phyloP scores from a whole-genome alignment of 2,329 filamentous ascomycete genomes.

The Pseudocercospora crystallina region DNA sequence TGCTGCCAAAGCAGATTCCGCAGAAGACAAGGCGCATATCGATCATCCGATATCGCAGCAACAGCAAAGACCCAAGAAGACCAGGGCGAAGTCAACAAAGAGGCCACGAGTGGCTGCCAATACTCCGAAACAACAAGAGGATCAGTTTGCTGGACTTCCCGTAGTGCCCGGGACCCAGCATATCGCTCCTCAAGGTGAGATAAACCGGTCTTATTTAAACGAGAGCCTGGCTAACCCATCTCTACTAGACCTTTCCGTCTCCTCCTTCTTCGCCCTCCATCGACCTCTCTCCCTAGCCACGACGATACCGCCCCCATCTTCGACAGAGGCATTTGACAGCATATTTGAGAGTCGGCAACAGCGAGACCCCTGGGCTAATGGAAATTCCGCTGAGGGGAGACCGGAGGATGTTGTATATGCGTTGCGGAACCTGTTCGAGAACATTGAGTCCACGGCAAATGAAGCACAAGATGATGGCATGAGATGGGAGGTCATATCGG shows the following conservation, averaged over 20 bases:
- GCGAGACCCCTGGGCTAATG: conserved; percentile 45
- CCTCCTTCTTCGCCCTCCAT: conserved; percentile 94
- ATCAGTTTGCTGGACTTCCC: conserved; percentile 60
- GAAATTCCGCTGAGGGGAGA: conserved; percentile 45
- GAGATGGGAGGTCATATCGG: conserved; percentile 39
- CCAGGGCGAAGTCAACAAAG: conserved; percentile 11
- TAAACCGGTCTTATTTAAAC: not conserved
- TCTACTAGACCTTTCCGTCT: conserved; percentile 73
- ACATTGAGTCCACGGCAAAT: conserved; percentile 28
- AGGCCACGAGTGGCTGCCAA: conserved; percentile 12
- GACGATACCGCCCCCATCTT: conserved; percentile 71
- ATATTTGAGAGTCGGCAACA: conserved; percentile 67
- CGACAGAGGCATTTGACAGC: conserved; percentile 73
- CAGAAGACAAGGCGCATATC: conserved; percentile 14
- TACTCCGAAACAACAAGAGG: conserved; percentile 25
- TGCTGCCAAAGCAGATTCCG: conserved; percentile 24
- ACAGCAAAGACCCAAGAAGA: conserved; percentile 20
- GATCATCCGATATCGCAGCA: conserved; percentile 20
- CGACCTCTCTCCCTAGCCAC: conserved; percentile 87
- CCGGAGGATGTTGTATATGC: conserved; percentile 44
- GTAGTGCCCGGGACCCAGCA: conserved; percentile 74
- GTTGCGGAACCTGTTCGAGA: conserved; percentile 47
- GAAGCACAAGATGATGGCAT: conserved; percentile 36
- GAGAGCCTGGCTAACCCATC: not conserved
- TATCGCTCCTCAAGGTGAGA: conserved; percentile 50